These are phyloP conservation scores for Magnaporthiopsis poae DNA, from an alignment of 2,329 filamentous ascomycete species.

Conservation along the genomic window DNA sequence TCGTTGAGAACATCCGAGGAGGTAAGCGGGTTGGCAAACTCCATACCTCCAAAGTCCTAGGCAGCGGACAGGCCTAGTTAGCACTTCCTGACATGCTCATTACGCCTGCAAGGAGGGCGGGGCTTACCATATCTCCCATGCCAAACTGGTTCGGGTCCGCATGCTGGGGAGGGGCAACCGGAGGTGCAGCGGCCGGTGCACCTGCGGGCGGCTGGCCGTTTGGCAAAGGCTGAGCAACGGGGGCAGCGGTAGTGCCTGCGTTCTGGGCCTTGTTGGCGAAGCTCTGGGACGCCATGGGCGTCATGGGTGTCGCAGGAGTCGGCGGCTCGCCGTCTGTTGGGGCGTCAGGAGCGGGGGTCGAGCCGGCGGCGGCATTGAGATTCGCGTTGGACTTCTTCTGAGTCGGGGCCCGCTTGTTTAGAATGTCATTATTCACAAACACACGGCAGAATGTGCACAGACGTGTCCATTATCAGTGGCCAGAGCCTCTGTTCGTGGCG, in stretches of 20 bases:
- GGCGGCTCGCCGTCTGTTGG: conserved; percentile 47
- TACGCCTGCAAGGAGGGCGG: neutral
- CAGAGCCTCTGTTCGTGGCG: neutral
- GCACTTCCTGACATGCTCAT: neutral
- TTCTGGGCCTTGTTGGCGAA: conserved; percentile 40
- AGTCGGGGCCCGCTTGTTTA: conserved; percentile 35
- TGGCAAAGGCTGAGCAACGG: conserved; percentile 22
- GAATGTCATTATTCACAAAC: conserved; percentile 7
- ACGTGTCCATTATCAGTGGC: neutral
- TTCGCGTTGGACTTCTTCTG: conserved; percentile 56
- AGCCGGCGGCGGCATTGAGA: conserved; percentile 33
- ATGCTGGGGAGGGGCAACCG: conserved; percentile 35
- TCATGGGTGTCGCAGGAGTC: conserved; percentile 55
- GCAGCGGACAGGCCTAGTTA: conserved; percentile 11
- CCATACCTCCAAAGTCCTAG: conserved; percentile 38
- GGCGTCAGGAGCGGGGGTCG: conserved; percentile 49
- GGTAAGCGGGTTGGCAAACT: conserved; percentile 45
- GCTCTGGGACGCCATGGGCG: conserved; percentile 41
- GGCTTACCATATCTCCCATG: conserved; percentile 40
- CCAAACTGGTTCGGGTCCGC: conserved; percentile 39
- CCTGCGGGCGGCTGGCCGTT: conserved; percentile 37
- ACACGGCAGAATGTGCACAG: conserved; percentile 10
- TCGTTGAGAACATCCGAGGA: conserved; percentile 52
- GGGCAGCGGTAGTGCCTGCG: conserved; percentile 22
- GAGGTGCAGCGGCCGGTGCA: conserved; percentile 31